Evolutionary conservation across 2,329 filamentous ascomycete species (phyloP).

Genomic region (Fusarium sp.): DNA sequence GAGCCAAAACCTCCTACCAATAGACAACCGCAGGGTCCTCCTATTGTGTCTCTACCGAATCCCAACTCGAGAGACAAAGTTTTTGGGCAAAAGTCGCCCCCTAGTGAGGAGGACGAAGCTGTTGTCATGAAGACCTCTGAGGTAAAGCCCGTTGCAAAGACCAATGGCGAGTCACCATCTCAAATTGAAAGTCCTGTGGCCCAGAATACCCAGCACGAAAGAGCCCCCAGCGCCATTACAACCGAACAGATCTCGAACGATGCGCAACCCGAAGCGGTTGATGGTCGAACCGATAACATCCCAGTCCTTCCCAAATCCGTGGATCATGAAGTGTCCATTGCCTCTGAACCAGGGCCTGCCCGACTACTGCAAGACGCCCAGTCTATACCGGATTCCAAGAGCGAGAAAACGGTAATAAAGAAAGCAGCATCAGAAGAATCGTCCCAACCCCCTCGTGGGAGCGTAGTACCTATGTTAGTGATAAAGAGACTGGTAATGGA

Average conservation of each 20-base stretch:
- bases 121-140: constrained; percentile 51
- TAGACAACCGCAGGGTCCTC: constrained; percentile 23
- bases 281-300: not conserved
- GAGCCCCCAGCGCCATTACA: not conserved
- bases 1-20: constrained; percentile 50
- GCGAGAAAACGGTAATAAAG: constrained; percentile 7
- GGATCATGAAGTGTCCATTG: not conserved
- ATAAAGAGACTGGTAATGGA: not conserved
- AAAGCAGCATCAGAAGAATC: constrained; percentile 12
- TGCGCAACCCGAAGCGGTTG: constrained; percentile 2
- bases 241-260: not conserved
- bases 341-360: not conserved
- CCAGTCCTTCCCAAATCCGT: constrained; percentile 4
- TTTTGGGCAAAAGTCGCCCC: constrained; percentile 37
- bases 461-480: constrained; percentile 39
- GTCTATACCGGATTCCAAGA: not conserved
- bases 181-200: constrained; percentile 31
- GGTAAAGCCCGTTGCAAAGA: constrained; percentile 33
- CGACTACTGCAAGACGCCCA: not conserved
- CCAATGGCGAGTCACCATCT: constrained; percentile 19
- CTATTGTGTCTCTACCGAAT: constrained; percentile 40
- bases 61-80: constrained; percentile 38
- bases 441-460: constrained; percentile 22
- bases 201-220: constrained; percentile 9
- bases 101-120: constrained; percentile 57